Percentiles rank a stretch among this genome's conserved stretches.
Evolutionary conservation across 192 early-diverging fungal species (phyloP).

Genomic region (Coemansia sp.): DNA sequence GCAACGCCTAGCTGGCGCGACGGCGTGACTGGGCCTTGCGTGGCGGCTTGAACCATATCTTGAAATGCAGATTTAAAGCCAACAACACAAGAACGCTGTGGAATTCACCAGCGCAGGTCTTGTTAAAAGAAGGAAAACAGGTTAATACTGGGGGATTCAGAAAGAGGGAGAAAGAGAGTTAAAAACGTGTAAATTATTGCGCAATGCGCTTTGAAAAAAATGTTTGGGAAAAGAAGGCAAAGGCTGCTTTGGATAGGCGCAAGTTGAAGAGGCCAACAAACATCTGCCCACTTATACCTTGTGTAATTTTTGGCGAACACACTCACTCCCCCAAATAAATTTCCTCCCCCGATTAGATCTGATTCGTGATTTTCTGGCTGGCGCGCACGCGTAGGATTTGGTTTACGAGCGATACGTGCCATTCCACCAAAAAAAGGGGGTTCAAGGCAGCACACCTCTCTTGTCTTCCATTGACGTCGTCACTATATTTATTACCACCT

Average conservation of each 20-base stretch:
- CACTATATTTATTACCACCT: background rate
- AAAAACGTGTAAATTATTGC: slow-evolving; percentile 6
- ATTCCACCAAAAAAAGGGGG: background rate
- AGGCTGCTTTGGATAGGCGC: background rate
- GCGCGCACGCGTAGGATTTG: background rate
- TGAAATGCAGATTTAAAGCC: background rate
- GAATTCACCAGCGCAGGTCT: slow-evolving; percentile 3
- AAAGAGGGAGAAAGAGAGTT: background rate
- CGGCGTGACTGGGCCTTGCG: slow-evolving; percentile 39
- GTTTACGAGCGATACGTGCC: background rate
- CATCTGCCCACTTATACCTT: too few relatives aligned
- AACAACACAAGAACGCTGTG: background rate
- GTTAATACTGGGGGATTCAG: background rate
- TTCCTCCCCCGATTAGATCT: slow-evolving; percentile 10
- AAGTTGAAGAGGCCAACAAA: too few relatives aligned
- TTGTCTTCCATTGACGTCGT: background rate
- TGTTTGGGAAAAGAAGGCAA: background rate
- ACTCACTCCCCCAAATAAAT: background rate
- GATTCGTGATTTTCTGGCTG: slow-evolving; percentile 4
- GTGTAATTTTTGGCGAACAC: too few relatives aligned
- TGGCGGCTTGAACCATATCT: slow-evolving; percentile 37
- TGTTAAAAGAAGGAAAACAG: background rate
- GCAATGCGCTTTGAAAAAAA: slow-evolving; percentile 7
- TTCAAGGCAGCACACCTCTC: background rate
- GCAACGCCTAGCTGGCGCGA: slow-evolving; percentile 43